Base-by-base conservation (phyloP, 441 rosid species). In the Capsella rubella region DNA sequence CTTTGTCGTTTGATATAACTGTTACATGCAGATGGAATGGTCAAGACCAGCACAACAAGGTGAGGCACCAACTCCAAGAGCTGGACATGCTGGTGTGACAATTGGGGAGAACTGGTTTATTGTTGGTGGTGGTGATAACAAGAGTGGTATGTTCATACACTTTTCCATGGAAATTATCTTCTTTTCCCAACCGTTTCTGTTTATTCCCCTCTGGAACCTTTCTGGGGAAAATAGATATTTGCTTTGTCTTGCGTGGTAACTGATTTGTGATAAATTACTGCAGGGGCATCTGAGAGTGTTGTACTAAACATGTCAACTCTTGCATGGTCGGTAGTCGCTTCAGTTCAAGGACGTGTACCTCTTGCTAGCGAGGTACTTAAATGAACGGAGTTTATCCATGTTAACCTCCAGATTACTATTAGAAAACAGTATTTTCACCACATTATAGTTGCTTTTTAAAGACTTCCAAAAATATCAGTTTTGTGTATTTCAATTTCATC, bases 81-180 rank as follows among this genome's bases (percentile, higher is more conserved):
- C 99, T 77, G 99, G 99, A 69, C 99, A 96, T 84, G 97, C 99
- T 4, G 94, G 98, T 43, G 96, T 90, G 71, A 87, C 97, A 40
- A 78, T 96, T 69, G 99, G 99, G 37, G 99, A 96, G 80, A 96
- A 91, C 80, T 96, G 99, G 99, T 93, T 93, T 80, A 90, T 96
- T 71, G 96, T 90, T 82, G 99, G 98, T 51, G 98, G 99, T 47
- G 99, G 99, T 42, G 93, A 96, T 86, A 96, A 93, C 86, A 91
- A 89, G 81, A 89, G 95, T 69, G 98, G 99, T 96, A 71, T 3
- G 69, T 46, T 57, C 60, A 87, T 40, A 76, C 71, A 71, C 63
- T 71, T 78, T 70, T 42, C 74, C 63, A 27, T 59, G 29, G 45
- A 42, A 13, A 18, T 60, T 63, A 72, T 62, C 69, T 49, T 9